A percentile compares a stretch with the other conserved stretches of the same genome.
phyloP scores from a whole-genome alignment of 2,329 filamentous ascomycete species.

The Microsporum audouinii region DNA sequence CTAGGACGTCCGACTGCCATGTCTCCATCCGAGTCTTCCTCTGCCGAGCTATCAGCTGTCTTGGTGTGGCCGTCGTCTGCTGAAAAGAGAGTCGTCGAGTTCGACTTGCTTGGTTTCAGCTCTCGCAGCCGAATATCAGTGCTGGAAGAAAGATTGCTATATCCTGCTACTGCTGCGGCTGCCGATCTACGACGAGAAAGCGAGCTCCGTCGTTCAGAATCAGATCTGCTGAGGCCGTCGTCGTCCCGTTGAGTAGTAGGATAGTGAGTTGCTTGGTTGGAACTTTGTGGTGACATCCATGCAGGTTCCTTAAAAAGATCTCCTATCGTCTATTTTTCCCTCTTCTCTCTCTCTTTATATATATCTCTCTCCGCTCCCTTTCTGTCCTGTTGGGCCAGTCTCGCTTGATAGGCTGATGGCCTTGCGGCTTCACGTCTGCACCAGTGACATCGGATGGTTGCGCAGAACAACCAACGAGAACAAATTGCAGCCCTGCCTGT shows the following conservation, averaged over 20 bases:
- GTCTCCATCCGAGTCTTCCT: slow-evolving; percentile 33
- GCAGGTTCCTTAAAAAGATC: not conserved
- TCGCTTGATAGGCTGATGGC: slow-evolving; percentile 1
- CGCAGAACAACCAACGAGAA: not conserved
- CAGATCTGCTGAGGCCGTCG: not conserved
- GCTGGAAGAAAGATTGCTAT: not conserved
- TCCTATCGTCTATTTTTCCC: not conserved
- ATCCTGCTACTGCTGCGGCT: not conserved
- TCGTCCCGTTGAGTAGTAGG: slow-evolving; percentile 5
- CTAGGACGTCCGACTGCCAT: slow-evolving; percentile 37
- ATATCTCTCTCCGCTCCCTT: not conserved
- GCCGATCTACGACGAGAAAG: not conserved
- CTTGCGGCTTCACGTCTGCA: slow-evolving; percentile 3
- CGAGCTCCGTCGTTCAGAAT: slow-evolving; percentile 1
- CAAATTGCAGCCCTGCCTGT: not conserved
- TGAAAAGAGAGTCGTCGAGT: not conserved
- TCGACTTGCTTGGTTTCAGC: not conserved
- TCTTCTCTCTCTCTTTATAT: not conserved
- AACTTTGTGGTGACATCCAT: slow-evolving; percentile 10
- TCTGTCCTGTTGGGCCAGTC: not conserved
- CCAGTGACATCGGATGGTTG: slow-evolving; percentile 6
- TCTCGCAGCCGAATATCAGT: not conserved
- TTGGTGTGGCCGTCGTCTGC: not conserved
- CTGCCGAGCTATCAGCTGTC: slow-evolving; percentile 19
- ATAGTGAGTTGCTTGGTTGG: not conserved